Evolutionary conservation across 257 asterid species (phyloP), one percentile per base, ranked within the genome.

Genomic region (Cinchona pubescens): DNA sequence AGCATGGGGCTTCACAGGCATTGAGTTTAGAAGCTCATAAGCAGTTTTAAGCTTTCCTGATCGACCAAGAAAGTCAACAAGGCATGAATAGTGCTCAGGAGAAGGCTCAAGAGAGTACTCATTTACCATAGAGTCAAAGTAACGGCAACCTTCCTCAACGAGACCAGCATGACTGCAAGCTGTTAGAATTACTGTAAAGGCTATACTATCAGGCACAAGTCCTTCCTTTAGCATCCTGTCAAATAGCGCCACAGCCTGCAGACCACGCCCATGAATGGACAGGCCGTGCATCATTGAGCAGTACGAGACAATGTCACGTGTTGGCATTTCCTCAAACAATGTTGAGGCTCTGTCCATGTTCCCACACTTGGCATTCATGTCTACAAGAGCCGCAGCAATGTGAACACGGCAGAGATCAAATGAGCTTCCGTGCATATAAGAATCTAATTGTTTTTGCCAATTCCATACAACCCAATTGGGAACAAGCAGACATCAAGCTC

Each of bases 281-380:
- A 90, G 78, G 12, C 96, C 96, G 34, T 92, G 94, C 56, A 92
- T 90, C 92, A 92, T 86, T 14, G 94, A 92, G 76, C 92, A 88
- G 66, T 87, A 87, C 0, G 92, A 86, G 67, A 91, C 74, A 69
- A 88, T 60, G 71, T 90, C 89, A 16, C 85, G 90, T 65, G 48
- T 75, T 66, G 92, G 85, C 90, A 86, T 88, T 32, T 75, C 81
- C 79, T 87, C 89, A 38, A 91, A 91, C 43, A 90, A 70, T 12
- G 34, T 21, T 40, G 66, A 73, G 7, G 96, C 96, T 61, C 90
- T 86, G 64, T 86, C 92, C 92, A 92, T 82, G 75, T 89, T 87
- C 64, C 97, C 97, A 69, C 97, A 92, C 55, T 90, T 92, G 3
- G 86, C 90, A 58, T 92, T 85, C 97, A 92, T 92, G 60, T 87